phyloP scores from a whole-genome alignment of 106 monocot species.

The Dactylorhiza incarnata region DNA sequence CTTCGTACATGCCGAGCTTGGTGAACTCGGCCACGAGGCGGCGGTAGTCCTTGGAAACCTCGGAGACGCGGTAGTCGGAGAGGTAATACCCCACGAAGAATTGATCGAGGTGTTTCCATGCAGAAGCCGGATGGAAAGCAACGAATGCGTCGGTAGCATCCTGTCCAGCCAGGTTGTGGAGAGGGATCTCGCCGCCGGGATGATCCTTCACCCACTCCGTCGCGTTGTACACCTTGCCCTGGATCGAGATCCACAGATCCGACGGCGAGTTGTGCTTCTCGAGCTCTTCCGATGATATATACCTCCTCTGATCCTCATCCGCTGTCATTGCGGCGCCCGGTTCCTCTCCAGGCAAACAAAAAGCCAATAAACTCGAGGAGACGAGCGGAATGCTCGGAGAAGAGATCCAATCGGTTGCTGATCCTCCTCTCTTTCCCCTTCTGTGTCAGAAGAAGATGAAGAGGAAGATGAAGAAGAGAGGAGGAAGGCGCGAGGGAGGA shows the following conservation, averaged over 20 bases:
- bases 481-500: too few species aligned
- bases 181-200: constrained; percentile 66
- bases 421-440: too few species aligned
- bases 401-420: too few species aligned
- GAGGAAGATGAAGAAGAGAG: too few species aligned
- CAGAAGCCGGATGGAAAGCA: constrained; percentile 50
- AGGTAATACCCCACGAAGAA: constrained; percentile 36
- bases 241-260: constrained; percentile 58
- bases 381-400: too few species aligned
- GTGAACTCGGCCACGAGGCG: constrained; percentile 41
- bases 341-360: too few species aligned
- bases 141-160: constrained; percentile 65
- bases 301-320: background rate
- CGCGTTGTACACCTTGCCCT: constrained; percentile 57
- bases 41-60: constrained; percentile 54
- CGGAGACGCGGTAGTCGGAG: constrained; percentile 44
- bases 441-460: too few species aligned
- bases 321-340: background rate
- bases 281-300: constrained; percentile 42
- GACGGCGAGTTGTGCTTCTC: constrained; percentile 21
- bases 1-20: constrained; percentile 37
- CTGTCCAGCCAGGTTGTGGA: constrained; percentile 54
- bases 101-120: constrained; percentile 36
- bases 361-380: too few species aligned
- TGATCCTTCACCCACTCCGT: constrained; percentile 32